Conservation (phyloP, 495 filamentous ascomycete species). For the Saxophila tyrrhenica region DNA sequence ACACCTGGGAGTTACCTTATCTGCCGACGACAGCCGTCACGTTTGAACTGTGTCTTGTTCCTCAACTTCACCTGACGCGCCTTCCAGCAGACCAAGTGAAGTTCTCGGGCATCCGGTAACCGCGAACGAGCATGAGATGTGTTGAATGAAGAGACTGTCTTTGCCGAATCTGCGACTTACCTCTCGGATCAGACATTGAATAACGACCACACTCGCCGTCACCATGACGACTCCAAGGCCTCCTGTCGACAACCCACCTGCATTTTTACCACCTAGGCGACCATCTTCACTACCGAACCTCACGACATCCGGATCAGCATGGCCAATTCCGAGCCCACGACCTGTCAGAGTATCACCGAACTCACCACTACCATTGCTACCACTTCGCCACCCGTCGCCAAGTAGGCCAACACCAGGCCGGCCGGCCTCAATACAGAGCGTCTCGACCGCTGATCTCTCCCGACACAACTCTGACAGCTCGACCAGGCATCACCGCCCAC, state of each 20-base stretch:
- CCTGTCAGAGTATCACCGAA: background rate
- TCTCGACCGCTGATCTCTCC: background rate
- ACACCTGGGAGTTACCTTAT: background rate
- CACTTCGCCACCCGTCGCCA: background rate
- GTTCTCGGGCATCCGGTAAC: background rate
- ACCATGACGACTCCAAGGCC: background rate
- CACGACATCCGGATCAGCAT: background rate
- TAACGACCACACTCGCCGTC: no score
- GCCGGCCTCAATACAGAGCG: conserved; percentile 1
- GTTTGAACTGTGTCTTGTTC: no score
- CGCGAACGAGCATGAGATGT: no score
- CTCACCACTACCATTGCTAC: conserved; percentile 7
- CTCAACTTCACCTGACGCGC: no score
- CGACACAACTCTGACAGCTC: background rate
- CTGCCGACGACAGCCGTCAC: background rate
- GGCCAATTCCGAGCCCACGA: background rate
- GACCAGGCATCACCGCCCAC: background rate
- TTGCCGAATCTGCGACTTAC: background rate
- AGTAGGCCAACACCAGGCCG: background rate
- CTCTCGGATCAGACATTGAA: no score
- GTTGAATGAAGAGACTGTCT: background rate
- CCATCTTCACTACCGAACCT: conserved; percentile 8
- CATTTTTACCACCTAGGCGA: background rate
- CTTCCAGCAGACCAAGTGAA: no score
- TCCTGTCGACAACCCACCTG: background rate